Conservation (phyloP, 2,329 filamentous ascomycete genomes). For the Cytospora mali region DNA sequence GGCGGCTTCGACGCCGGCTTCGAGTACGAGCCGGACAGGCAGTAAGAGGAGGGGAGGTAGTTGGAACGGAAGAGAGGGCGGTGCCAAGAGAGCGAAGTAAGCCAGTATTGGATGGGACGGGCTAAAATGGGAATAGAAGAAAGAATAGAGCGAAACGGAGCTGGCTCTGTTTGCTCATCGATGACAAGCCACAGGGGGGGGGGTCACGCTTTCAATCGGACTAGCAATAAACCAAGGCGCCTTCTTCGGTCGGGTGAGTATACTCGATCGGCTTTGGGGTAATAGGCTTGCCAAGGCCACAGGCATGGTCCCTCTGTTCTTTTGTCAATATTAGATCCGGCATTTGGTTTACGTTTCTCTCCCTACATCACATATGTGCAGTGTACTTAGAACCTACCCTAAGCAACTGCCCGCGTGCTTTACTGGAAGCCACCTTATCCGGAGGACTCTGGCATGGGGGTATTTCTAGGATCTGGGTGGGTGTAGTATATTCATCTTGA, state of each 20-base stretch:
- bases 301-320: no score
- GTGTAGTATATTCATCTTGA: no score
- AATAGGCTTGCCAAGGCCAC: no score
- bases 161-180: neutral
- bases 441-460: neutral
- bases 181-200: neutral
- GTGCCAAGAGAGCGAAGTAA: constrained; percentile 26
- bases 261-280: no score
- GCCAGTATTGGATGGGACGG: neutral
- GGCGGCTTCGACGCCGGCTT: constrained; percentile 25
- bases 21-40: constrained; percentile 6
- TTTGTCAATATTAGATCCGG: no score
- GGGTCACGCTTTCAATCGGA: neutral
- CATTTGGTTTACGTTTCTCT: neutral
- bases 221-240: no score
- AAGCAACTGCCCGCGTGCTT: neutral
- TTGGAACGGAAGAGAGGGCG: constrained; percentile 22
- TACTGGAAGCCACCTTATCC: neutral
- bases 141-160: neutral
- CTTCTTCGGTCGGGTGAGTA: no score
- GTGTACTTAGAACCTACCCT: neutral
- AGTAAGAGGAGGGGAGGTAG: constrained; percentile 21
- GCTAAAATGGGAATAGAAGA: neutral
- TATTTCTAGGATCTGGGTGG: neutral
- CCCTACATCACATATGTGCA: neutral